A percentile compares a stretch with the other conserved stretches of the same genome.
phyloP scores from a whole-genome alignment of 148 eudicot genomes.

The Chenopodium berlandieri region DNA sequence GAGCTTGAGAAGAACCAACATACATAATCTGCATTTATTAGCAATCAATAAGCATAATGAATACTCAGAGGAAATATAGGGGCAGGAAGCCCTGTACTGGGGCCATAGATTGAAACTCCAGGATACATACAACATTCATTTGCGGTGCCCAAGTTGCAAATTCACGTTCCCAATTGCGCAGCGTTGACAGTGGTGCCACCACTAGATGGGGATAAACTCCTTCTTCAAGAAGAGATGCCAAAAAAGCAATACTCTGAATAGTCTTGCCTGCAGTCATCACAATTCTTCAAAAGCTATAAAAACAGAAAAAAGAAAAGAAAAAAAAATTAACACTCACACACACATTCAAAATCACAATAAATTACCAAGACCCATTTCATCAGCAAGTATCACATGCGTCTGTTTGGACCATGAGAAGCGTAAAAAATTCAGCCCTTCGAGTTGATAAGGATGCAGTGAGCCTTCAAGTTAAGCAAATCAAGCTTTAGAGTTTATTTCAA shows the following conservation, averaged over 20 bases:
- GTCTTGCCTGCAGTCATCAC: constrained; percentile 77
- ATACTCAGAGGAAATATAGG: background rate
- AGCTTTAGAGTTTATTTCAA: constrained; percentile 9
- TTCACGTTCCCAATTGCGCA: constrained; percentile 99
- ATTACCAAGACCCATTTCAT: constrained; percentile 98
- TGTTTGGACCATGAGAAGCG: constrained; percentile 94
- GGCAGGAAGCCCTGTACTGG: background rate
- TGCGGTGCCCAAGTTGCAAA: constrained; percentile 99
- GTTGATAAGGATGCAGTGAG: constrained; percentile 92
- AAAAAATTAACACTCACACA: background rate
- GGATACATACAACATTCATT: constrained; percentile 85
- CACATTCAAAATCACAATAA: background rate
- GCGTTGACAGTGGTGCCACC: constrained; percentile 93
- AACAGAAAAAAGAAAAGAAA: background rate
- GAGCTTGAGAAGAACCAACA: constrained; percentile 89
- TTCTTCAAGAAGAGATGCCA: constrained; percentile 81
- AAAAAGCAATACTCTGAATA: constrained; percentile 93
- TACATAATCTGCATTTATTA: constrained; percentile 76
- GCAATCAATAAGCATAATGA: constrained; percentile 6
- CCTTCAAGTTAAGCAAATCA: constrained; percentile 45
- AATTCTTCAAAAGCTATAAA: background rate
- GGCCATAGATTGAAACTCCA: constrained; percentile 2
- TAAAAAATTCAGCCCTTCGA: constrained; percentile 94
- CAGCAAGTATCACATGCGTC: constrained; percentile 98
- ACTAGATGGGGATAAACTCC: constrained; percentile 73